phyloP scores from a whole-genome alignment of 2,329 filamentous ascomycete genomes.

The Nemania sp. region DNA sequence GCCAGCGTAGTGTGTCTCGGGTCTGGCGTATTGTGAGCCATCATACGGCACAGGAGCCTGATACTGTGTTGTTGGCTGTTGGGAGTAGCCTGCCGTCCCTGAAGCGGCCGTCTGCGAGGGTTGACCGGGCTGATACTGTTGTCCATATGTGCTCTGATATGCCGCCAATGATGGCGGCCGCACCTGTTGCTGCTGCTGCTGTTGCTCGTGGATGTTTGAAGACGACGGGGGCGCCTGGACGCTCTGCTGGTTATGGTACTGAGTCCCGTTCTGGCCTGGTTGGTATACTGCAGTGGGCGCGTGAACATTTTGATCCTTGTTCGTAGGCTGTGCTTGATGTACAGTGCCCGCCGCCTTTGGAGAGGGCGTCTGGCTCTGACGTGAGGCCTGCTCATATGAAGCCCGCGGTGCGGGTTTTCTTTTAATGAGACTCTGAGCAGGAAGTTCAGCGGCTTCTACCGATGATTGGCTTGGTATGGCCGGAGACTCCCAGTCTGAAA shows the following conservation, averaged over 20 bases:
- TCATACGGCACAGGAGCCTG: constrained; percentile 15
- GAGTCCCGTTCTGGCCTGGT: constrained; percentile 11
- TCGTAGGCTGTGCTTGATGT: constrained; percentile 19
- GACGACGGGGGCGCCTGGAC: constrained; percentile 16
- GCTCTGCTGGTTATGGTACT: constrained; percentile 20
- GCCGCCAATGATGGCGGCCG: constrained; percentile 19
- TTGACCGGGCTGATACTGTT: constrained; percentile 33
- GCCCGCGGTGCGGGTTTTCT: constrained; percentile 31
- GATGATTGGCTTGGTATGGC: constrained; percentile 9
- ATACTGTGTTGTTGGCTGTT: constrained; percentile 19
- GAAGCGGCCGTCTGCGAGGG: constrained; percentile 20
- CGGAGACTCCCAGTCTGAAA: neutral
- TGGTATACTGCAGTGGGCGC: constrained; percentile 20
- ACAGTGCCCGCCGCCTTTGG: constrained; percentile 24
- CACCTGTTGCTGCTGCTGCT: constrained; percentile 12
- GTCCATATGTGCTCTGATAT: constrained; percentile 25
- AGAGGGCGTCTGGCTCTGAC: constrained; percentile 28
- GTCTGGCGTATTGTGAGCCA: constrained; percentile 25
- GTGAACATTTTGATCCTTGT: constrained; percentile 3
- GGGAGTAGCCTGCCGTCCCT: constrained; percentile 3
- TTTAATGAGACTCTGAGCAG: constrained; percentile 28
- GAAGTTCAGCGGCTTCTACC: constrained; percentile 26
- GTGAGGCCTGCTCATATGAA: constrained; percentile 16
- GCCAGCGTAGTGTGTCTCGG: constrained; percentile 5
- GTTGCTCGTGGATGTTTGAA: constrained; percentile 10